A percentile compares a stretch with the other conserved stretches of the same genome.
These are phyloP conservation scores for Leccinum arenicola DNA, from an alignment of 768 basidiomycete species.

Conservation along the genomic window DNA sequence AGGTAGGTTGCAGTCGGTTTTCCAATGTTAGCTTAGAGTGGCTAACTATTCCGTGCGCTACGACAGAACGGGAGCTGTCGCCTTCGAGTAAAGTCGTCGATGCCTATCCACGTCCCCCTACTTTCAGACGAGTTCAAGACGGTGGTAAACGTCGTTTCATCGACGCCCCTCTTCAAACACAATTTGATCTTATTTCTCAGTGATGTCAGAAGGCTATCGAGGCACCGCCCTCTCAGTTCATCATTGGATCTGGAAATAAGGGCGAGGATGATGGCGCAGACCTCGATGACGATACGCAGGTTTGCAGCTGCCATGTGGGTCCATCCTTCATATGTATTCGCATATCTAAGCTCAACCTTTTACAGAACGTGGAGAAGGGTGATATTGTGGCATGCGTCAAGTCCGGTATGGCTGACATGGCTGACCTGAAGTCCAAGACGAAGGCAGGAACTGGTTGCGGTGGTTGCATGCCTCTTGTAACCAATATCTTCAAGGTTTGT, in stretches of 20 bases:
- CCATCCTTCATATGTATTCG: neutral
- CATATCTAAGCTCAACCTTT: neutral
- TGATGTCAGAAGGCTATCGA: conserved; percentile 57
- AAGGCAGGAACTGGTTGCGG: conserved; percentile 75
- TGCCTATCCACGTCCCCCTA: too few relatives aligned
- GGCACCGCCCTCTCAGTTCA: conserved; percentile 62
- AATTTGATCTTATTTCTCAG: neutral
- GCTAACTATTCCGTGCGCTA: too few relatives aligned
- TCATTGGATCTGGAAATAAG: conserved; percentile 50
- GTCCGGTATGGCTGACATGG: conserved; percentile 47
- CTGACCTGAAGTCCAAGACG: conserved; percentile 58
- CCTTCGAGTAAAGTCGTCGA: too few relatives aligned
- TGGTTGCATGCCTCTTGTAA: conserved; percentile 36
- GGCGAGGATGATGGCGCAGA: conserved; percentile 60
- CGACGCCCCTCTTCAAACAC: neutral
- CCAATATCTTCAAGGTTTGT: conserved; percentile 17
- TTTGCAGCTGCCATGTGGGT: conserved; percentile 65
- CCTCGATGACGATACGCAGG: conserved; percentile 67
- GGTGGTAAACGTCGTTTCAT: too few relatives aligned
- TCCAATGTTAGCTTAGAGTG: neutral
- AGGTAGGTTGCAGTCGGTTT: conserved; percentile 44
- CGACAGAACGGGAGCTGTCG: too few relatives aligned
- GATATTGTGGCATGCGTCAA: conserved; percentile 49
- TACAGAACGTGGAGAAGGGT: conserved; percentile 62
- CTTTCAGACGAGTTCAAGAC: too few relatives aligned